Conservation (phyloP, 2,329 filamentous ascomycete genomes). For the Coniochaeta pulveracea region DNA sequence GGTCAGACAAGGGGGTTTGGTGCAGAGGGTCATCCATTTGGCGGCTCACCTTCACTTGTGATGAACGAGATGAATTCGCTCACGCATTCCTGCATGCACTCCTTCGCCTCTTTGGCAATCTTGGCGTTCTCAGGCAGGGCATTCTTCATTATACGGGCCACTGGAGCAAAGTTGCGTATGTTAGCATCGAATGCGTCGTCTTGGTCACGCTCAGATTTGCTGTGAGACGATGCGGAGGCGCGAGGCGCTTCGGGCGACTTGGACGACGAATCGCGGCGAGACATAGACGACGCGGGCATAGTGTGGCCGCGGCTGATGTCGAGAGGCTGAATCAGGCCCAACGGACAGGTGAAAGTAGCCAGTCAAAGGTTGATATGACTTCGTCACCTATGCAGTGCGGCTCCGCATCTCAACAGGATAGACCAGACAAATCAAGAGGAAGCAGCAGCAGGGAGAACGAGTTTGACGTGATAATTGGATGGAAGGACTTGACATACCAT, state of each 20-base stretch:
- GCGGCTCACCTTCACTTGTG: constrained; percentile 79
- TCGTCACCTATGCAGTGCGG: constrained; percentile 19
- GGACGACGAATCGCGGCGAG: constrained; percentile 44
- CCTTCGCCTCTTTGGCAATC: constrained; percentile 97
- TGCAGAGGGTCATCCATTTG: constrained; percentile 9
- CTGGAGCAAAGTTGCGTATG: constrained; percentile 88
- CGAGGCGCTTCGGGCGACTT: constrained; percentile 36
- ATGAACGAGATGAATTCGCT: constrained; percentile 99
- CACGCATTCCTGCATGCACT: constrained; percentile 99
- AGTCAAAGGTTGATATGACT: constrained; percentile 24
- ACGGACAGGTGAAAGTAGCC: too few relatives aligned
- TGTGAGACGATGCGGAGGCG: constrained; percentile 19
- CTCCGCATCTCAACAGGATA: constrained; percentile 12
- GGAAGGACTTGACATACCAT: constrained; percentile 67
- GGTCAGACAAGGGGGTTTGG: constrained; percentile 8
- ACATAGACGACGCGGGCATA: constrained; percentile 37
- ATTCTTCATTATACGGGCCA: constrained; percentile 98
- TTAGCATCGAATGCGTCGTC: constrained; percentile 68
- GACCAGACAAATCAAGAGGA: constrained; percentile 22
- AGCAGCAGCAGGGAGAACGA: constrained; percentile 24
- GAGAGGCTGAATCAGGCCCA: constrained; percentile 30
- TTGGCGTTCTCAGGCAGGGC: constrained; percentile 96
- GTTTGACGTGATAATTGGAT: too few relatives aligned
- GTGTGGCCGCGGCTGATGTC: constrained; percentile 21
- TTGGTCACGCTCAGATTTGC: constrained; percentile 36